phyloP scores from a whole-genome alignment of 768 basidiomycete genomes.

The Suillus hirtellus region DNA sequence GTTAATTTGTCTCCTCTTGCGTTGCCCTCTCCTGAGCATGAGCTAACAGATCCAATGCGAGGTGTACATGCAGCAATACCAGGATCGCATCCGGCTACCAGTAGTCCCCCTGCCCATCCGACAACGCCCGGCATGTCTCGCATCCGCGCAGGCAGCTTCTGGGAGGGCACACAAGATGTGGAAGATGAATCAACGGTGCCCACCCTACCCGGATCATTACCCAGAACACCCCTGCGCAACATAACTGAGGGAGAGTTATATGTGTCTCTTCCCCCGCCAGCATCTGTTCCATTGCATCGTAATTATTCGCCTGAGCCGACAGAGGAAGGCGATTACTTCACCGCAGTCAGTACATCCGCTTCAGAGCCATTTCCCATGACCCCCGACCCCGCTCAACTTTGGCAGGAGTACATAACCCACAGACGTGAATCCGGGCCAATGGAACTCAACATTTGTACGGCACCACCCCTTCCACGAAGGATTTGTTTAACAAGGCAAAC shows the following conservation, averaged over 20 bases:
- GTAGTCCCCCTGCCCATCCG: constrained; percentile 36
- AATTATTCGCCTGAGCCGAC: constrained; percentile 26
- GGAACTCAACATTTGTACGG: constrained; percentile 36
- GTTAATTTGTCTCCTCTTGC: constrained; percentile 85
- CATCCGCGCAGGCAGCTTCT: constrained; percentile 65
- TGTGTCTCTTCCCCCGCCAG: constrained; percentile 7
- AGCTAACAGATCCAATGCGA: constrained; percentile 89
- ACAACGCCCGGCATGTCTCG: constrained; percentile 51
- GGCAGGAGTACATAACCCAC: constrained; percentile 28
- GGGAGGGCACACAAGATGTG: constrained; percentile 75
- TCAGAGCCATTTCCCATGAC: constrained; percentile 20
- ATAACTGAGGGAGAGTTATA: constrained; percentile 10
- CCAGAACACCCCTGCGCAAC: constrained; percentile 24
- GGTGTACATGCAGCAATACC: constrained; percentile 68
- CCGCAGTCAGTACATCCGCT: constrained; percentile 26
- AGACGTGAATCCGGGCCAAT: constrained; percentile 30
- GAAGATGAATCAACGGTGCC: constrained; percentile 28
- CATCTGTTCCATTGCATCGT: constrained; percentile 22
- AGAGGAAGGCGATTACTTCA: constrained; percentile 33
- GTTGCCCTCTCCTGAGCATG: constrained; percentile 87
- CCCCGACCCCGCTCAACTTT: constrained; percentile 23
- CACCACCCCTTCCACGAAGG: constrained; percentile 52
- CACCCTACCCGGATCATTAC: constrained; percentile 25
- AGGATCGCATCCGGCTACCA: constrained; percentile 48
- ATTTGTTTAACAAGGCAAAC: constrained; percentile 60